Base-by-base conservation (phyloP, 495 filamentous ascomycete genomes). In the Tuber brumale region DNA sequence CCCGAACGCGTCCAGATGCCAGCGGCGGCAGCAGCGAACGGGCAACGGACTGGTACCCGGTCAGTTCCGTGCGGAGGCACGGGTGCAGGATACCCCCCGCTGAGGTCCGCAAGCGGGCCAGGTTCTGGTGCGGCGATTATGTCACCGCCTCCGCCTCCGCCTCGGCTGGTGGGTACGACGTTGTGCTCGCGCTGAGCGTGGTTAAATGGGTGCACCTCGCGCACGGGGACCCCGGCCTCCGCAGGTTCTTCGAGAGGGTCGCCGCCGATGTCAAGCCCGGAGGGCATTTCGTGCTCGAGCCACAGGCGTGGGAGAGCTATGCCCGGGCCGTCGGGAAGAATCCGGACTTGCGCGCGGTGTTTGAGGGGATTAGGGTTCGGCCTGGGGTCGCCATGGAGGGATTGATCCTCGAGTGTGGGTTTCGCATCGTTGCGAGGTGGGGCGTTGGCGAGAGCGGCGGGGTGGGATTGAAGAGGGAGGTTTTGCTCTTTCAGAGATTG, bases 181-280 rank as follows among this genome's bases (percentile, higher is more conserved):
- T 84, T 27, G 81, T 85, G 74, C 78, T 85, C 69, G 84, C 84
- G 35, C 71, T 86, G 69, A 85, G 83, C 37, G 83, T 86, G 77
- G 77, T 85, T 71, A 85, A 85, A 57, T 86, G 85, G 85, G 80
- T 86, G 23, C 85, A 86, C 70, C 78, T 85, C 41, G 76, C 82
- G 41, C 77, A 81, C 57, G 77, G 75, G 4, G 85, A 85, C 42
- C 2, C 69, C 73, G 83, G 85, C 27, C 75, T 85, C 39, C 70
- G 76, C 23, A 39, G 14, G 3, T 85, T 85, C 70, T 85, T 85
- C 41, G 39, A 23, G 16, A 84, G 83, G 57, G 83, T 81, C 69
- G 69, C 70, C 44, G 57, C 70, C 43, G 80, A 80, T 18, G 74
- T 85, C n/a, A 70, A 51, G 41, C 73, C 75, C 19, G 81, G 80